phyloP scores from a whole-genome alignment of 2,329 filamentous ascomycete species.

The Aaosphaeria arxii region DNA sequence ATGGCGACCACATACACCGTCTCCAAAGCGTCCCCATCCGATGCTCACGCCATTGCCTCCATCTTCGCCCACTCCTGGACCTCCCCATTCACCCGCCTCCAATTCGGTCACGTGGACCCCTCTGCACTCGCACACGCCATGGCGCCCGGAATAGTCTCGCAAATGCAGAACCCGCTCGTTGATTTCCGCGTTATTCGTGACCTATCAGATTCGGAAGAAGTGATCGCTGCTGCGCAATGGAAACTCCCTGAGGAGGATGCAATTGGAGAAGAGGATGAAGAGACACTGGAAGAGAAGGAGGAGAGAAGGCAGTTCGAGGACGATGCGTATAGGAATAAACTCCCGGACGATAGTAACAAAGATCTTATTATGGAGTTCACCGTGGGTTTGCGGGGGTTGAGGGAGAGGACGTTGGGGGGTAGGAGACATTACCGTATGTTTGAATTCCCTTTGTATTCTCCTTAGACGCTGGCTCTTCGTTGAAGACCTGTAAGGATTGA shows the following conservation, averaged over 20 bases:
- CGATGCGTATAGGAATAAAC: conserved; percentile 12
- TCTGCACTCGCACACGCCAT: conserved; percentile 11
- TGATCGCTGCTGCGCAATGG: conserved; percentile 28
- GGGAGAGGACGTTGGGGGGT: conserved; percentile 9
- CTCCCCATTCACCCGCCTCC: conserved; percentile 22
- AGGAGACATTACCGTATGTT: conserved; percentile 11
- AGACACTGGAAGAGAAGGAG: conserved; percentile 13
- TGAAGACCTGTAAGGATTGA: background rate
- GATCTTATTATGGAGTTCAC: conserved; percentile 22
- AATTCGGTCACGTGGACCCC: conserved; percentile 22
- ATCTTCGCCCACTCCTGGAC: conserved; percentile 25
- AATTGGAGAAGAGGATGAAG: background rate
- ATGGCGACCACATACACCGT: conserved; percentile 5
- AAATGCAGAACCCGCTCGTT: conserved; percentile 2
- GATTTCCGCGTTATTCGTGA: conserved; percentile 15
- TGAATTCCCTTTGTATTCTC: background rate
- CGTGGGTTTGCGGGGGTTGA: conserved; percentile 9
- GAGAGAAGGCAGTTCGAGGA: conserved; percentile 22
- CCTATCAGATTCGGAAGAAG: conserved; percentile 1
- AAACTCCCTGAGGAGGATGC: conserved; percentile 6
- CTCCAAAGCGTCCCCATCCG: conserved; percentile 8
- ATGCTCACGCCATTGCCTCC: conserved; percentile 17
- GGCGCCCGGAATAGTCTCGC: conserved; percentile 14
- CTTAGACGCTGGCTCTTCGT: background rate
- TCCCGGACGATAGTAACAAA: conserved; percentile 23